Percentiles rank a stretch among this genome's conserved stretches.
phyloP scores from a whole-genome alignment of 331 rosid species.

The Saraca asoca region DNA sequence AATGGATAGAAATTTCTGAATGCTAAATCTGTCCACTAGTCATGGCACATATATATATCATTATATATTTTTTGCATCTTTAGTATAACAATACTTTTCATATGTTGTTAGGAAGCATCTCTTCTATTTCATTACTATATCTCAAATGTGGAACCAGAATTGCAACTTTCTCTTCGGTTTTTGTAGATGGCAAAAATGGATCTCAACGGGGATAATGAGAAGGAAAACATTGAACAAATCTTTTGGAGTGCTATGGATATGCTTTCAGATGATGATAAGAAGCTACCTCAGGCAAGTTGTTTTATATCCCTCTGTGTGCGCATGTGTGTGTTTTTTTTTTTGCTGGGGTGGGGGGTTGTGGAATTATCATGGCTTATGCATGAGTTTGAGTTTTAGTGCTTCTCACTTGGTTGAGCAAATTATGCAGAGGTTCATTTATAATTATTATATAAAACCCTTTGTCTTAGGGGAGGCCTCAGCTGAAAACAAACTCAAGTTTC shows the following conservation, averaged over 20 bases:
- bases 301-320: background rate
- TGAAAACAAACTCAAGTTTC: too few species aligned
- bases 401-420: conserved; percentile 23
- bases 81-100: background rate
- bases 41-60: background rate
- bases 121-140: background rate
- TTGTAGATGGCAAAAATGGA: conserved; percentile 93
- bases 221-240: conserved; percentile 70
- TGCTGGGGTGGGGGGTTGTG: too few species aligned
- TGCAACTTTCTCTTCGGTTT: conserved; percentile 28
- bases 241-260: conserved; percentile 98
- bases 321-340: background rate
- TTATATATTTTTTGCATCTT: background rate
- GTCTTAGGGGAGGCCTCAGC: too few species aligned
- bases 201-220: conserved; percentile 84
- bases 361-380: conserved; percentile 5
- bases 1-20: background rate
- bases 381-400: conserved; percentile 2
- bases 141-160: background rate
- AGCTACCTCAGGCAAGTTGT: conserved; percentile 86
- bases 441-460: too few species aligned
- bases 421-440: too few species aligned
- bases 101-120: background rate
- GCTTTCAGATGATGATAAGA: conserved; percentile 95
- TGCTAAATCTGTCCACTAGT: background rate